A percentile compares a stretch with the other conserved stretches of the same genome.
These are phyloP conservation scores for Rubia occidens DNA, from an alignment of 305 asterid genomes.

Conservation along the genomic window DNA sequence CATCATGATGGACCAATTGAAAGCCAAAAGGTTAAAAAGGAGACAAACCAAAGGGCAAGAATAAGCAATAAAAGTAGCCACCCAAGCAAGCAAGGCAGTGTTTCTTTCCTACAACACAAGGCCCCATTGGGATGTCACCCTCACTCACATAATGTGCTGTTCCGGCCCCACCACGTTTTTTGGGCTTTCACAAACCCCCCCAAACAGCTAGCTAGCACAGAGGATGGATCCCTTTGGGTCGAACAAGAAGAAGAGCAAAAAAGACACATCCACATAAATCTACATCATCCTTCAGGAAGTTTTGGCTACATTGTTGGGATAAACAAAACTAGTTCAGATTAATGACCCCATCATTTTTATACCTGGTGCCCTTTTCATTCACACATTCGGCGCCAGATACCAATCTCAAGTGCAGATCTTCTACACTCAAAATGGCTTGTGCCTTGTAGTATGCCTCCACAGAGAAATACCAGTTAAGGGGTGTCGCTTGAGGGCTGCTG, in stretches of 20 bases:
- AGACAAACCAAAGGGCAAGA: constrained; percentile 22
- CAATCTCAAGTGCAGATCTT: background rate
- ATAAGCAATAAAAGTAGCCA: constrained; percentile 21
- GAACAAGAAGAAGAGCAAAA: constrained; percentile 18
- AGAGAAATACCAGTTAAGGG: constrained; percentile 17
- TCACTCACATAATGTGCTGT: constrained; percentile 24
- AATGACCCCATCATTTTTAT: constrained; percentile 4
- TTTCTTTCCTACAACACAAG: constrained; percentile 14
- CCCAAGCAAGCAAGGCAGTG: constrained; percentile 24
- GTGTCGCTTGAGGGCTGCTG: constrained; percentile 13
- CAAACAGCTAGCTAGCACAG: constrained; percentile 45
- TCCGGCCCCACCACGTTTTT: constrained; percentile 49
- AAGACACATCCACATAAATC: constrained; percentile 24
- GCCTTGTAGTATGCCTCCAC: background rate
- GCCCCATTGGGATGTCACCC: constrained; percentile 28
- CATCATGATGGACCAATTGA: constrained; percentile 24
- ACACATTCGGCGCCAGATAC: constrained; percentile 8
- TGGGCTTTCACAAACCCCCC: constrained; percentile 8
- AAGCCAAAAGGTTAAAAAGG: constrained; percentile 23
- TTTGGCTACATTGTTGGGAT: constrained; percentile 4
- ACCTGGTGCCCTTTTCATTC: constrained; percentile 1
- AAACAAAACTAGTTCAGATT: constrained; percentile 8
- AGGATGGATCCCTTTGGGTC: constrained; percentile 23
- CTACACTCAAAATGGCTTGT: background rate
- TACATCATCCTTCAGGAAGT: constrained; percentile 18